A percentile compares a stretch with the other conserved stretches of the same genome.
phyloP scores from a whole-genome alignment of 768 basidiomycete genomes.

The Suillus occidentalis region DNA sequence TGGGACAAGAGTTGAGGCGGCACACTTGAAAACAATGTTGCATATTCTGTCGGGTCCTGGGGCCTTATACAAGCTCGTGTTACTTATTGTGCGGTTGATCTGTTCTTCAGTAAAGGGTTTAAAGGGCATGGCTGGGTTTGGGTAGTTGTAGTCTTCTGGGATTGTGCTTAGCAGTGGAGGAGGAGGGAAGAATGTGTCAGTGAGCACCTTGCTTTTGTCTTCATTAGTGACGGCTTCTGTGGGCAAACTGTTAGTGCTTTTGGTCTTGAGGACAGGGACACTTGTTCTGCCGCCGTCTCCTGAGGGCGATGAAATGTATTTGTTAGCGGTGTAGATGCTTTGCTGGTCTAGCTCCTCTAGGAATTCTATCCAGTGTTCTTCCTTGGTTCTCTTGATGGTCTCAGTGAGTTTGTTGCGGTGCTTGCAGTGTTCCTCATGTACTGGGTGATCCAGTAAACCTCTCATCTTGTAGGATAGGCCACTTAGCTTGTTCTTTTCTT shows the following conservation, averaged over 20 bases:
- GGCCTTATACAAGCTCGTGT: conserved; percentile 19
- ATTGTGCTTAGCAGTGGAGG: not conserved
- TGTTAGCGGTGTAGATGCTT: too few relatives aligned
- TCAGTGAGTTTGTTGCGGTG: too few relatives aligned
- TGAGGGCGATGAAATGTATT: too few relatives aligned
- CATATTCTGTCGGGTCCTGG: conserved; percentile 29
- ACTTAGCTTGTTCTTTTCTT: too few relatives aligned
- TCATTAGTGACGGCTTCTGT: conserved; percentile 13
- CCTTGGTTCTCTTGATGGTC: too few relatives aligned
- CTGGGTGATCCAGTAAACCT: too few relatives aligned
- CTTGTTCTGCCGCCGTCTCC: not conserved
- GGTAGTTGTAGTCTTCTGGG: conserved; percentile 8
- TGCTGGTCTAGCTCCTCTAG: too few relatives aligned
- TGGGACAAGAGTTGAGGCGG: too few relatives aligned
- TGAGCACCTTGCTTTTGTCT: conserved; percentile 20
- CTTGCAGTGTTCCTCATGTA: too few relatives aligned
- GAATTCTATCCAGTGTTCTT: too few relatives aligned
- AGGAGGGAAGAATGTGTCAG: conserved; percentile 25
- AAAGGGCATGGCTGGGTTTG: not conserved
- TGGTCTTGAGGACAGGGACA: conserved; percentile 2
- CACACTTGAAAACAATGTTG: conserved; percentile 21
- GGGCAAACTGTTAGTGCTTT: too few relatives aligned
- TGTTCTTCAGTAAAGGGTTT: conserved; percentile 9
- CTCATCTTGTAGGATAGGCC: too few relatives aligned
- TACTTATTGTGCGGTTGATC: not conserved